Percentiles rank a stretch among this genome's conserved stretches.
phyloP scores from a whole-genome alignment of 2,329 filamentous ascomycete genomes.

The Pezizomycotina sp. region DNA sequence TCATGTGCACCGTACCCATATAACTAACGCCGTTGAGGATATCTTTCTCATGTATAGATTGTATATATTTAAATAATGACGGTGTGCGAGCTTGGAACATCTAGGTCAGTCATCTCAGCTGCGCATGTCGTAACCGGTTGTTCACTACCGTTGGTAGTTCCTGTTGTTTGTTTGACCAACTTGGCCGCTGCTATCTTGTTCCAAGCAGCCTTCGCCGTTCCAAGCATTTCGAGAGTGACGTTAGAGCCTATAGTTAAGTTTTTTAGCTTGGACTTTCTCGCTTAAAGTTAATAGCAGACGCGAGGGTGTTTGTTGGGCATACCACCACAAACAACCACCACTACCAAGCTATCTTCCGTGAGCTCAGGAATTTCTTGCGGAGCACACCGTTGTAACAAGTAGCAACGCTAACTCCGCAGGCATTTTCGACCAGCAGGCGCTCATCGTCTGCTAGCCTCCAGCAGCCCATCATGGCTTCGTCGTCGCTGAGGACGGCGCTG shows the following conservation, averaged over 20 bases:
- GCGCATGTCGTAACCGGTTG: no score
- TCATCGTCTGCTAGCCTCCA: slow-evolving; percentile 68
- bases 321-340: slow-evolving; percentile 68
- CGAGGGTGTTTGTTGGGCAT: slow-evolving; percentile 1
- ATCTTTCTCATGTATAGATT: no score
- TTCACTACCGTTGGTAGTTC: no score
- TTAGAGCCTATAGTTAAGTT: slow-evolving; percentile 38
- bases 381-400: slow-evolving; percentile 48
- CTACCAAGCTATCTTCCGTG: slow-evolving; percentile 52
- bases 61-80: no score
- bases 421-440: slow-evolving; percentile 61
- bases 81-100: no score
- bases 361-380: slow-evolving; percentile 45
- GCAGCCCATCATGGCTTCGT: slow-evolving; percentile 62
- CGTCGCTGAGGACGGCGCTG: slow-evolving; percentile 51
- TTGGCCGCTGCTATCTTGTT: no score
- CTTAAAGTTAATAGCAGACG: not conserved
- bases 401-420: slow-evolving; percentile 68
- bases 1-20: not conserved
- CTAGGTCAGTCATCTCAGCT: no score
- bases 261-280: slow-evolving; percentile 1
- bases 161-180: no score
- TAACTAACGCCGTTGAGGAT: no score
- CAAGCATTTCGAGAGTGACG: slow-evolving; percentile 45
- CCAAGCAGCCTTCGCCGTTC: slow-evolving; percentile 27